Evolutionary conservation across 495 filamentous ascomycete species (phyloP).

Genomic region (Pseudoneurospora amorphoporcata): DNA sequence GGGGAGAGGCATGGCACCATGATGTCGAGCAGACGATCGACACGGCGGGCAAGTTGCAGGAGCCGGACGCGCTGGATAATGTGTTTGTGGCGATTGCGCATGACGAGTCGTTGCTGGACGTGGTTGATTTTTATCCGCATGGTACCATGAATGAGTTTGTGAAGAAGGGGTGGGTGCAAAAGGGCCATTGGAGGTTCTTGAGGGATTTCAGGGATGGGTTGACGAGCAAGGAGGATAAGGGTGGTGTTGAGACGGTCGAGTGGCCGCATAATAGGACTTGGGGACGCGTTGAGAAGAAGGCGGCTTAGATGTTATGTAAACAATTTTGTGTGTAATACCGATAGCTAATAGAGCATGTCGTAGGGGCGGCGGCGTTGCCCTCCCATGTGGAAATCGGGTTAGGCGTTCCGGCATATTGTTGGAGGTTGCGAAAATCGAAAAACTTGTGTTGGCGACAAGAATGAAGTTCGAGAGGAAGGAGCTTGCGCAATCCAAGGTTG

Average conservation of each 20-base stretch:
- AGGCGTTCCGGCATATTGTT: constrained; percentile 19
- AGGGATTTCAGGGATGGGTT: constrained; percentile 32
- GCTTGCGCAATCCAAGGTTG: neutral
- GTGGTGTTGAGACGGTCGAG: neutral
- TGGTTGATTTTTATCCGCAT: constrained; percentile 41
- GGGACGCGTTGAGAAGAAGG: neutral
- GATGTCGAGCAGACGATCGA: constrained; percentile 19
- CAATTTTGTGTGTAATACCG: no score
- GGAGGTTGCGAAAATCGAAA: constrained; percentile 53
- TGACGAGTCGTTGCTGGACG: constrained; percentile 34
- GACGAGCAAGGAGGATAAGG: neutral
- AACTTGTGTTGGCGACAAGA: constrained; percentile 45
- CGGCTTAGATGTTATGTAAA: neutral
- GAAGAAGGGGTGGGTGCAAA: constrained; percentile 39
- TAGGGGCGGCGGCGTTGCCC: constrained; percentile 18
- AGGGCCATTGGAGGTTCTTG: constrained; percentile 45
- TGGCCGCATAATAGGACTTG: neutral
- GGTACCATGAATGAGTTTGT: constrained; percentile 39
- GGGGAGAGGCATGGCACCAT: constrained; percentile 8
- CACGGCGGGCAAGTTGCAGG: constrained; percentile 34
- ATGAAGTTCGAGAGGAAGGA: neutral
- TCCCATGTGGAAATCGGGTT: constrained; percentile 14
- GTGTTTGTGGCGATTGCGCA: constrained; percentile 45
- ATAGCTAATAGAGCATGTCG: constrained; percentile 25
- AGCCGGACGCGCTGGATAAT: constrained; percentile 41